phyloP scores from a whole-genome alignment of 805 yeast species.

The Yarrowia porcina region DNA sequence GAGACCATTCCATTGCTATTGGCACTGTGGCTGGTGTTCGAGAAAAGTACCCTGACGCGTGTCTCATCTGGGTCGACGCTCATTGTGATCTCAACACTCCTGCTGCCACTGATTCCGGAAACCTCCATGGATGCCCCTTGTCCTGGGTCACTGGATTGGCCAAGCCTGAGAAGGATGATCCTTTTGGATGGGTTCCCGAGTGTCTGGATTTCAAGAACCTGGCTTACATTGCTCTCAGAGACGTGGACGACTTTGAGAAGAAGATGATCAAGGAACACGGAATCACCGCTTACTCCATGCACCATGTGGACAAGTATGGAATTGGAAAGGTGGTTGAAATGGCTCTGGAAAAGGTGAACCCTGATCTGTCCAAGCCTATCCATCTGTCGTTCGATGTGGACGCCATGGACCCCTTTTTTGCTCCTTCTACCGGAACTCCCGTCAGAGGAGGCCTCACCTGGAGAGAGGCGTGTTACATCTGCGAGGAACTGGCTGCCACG shows the following conservation, averaged over 20 bases:
- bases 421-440: slow-evolving; percentile 97
- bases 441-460: slow-evolving; percentile 94
- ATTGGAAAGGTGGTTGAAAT: slow-evolving; percentile 85
- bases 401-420: slow-evolving; percentile 90
- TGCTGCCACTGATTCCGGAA: slow-evolving; percentile 76
- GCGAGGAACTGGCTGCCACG: slow-evolving; percentile 86
- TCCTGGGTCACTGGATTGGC: slow-evolving; percentile 80
- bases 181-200: slow-evolving; percentile 77
- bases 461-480: slow-evolving; percentile 89
- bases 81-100: slow-evolving; percentile 97
- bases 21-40: slow-evolving; percentile 87
- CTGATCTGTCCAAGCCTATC: slow-evolving; percentile 67
- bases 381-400: slow-evolving; percentile 95
- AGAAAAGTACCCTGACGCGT: slow-evolving; percentile 76
- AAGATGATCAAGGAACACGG: slow-evolving; percentile 63
- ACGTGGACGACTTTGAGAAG: slow-evolving; percentile 85
- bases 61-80: slow-evolving; percentile 94
- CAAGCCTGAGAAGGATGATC: slow-evolving; percentile 48
- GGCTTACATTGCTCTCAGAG: slow-evolving; percentile 92
- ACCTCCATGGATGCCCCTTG: slow-evolving; percentile 95
- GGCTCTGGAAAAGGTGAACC: slow-evolving; percentile 80
- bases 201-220: slow-evolving; percentile 63
- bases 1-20: slow-evolving; percentile 95
- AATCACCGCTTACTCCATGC: slow-evolving; percentile 89
- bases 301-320: slow-evolving; percentile 91